Base-by-base conservation (phyloP, 2,329 filamentous ascomycete species). In the Claviceps quebecensis region DNA sequence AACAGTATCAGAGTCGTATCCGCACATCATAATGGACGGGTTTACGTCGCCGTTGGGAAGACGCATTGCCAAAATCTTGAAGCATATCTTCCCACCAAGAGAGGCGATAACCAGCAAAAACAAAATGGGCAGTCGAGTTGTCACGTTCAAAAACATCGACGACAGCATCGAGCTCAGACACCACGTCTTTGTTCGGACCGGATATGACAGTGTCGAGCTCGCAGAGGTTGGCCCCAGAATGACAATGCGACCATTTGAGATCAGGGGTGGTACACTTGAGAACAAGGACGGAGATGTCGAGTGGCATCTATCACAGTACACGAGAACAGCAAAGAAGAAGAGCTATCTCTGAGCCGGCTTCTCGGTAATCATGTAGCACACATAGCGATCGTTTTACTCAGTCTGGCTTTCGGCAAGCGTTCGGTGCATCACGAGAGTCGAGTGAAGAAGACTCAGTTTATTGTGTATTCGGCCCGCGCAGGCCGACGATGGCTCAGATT, bases 201-300 rank as follows among this genome's bases (percentile, higher is more conserved):
- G 87, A 1, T 93, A 91, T 63, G 83, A 95, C 63, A 87, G 84
- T 53, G 87, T 97, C 2, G 89, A 95, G 67, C 69, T 95, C 59
- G 84, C 86, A 14, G 89, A 95, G 66, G 88, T 95, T 48, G 89
- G 91, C 0, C 93, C 93, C 1, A 77, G 93, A 52, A 95, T 97
- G 87, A 95, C 89, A n/a, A 93, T 97, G 88, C 77, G 88, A 58
- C 73, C 89, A 50, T 98, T 97, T 63, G 88, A 97, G 71, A 95
- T 98, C 55, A 78, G 90, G 46, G 84, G 84, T 50, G 91, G 93
- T 16, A 95, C 91, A 4, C 72, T 96, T 54, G 93, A 97, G 64
- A 95, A 90, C 62, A 94, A 94, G 67, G 87, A 94, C 58, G 91
- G 91, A 4, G 93, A 98, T 68, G 82, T 94, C 4, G 93, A 98